Evolutionary conservation across 805 yeast genomes (phyloP).

Genomic region (Lipomyces sp.): DNA sequence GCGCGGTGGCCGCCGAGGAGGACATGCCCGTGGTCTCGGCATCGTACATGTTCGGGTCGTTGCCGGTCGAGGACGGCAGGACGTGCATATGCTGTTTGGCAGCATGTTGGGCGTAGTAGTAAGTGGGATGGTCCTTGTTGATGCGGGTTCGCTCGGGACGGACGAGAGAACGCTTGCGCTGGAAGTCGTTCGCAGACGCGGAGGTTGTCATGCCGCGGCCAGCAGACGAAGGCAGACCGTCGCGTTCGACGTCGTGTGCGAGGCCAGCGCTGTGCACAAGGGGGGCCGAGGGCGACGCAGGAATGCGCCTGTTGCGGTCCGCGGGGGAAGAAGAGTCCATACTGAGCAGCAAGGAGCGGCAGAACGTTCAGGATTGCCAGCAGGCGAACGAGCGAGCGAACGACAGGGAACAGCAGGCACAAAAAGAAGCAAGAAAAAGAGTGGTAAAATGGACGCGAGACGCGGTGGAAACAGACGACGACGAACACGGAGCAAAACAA

Average conservation of each 20-base stretch:
- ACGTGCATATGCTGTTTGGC: constrained; percentile 63
- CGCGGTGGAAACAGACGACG: too few relatives aligned
- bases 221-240: background rate
- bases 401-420: too few relatives aligned
- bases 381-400: too few relatives aligned
- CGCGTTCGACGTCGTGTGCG: constrained; percentile 9
- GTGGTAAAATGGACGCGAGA: too few relatives aligned
- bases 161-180: constrained; percentile 65
- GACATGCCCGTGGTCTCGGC: constrained; percentile 6
- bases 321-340: too few relatives aligned
- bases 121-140: constrained; percentile 68
- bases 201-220: constrained; percentile 17
- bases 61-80: constrained; percentile 69
- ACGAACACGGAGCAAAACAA: too few relatives aligned
- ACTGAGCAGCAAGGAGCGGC: too few relatives aligned
- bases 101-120: constrained; percentile 70
- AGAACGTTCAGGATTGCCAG: too few relatives aligned
- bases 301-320: too few relatives aligned
- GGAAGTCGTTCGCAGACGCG: constrained; percentile 24
- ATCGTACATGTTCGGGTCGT: constrained; percentile 48
- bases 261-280: constrained; percentile 8
- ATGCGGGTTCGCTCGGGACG: constrained; percentile 76
- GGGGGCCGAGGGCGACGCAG: constrained; percentile 19
- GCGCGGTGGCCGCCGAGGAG: background rate
- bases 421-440: too few relatives aligned